A percentile compares a stretch with the other conserved stretches of the same genome.
Evolutionary conservation across 1,284 basidiomycete species (phyloP).

Genomic region (Rhodotorula mucilaginosa): DNA sequence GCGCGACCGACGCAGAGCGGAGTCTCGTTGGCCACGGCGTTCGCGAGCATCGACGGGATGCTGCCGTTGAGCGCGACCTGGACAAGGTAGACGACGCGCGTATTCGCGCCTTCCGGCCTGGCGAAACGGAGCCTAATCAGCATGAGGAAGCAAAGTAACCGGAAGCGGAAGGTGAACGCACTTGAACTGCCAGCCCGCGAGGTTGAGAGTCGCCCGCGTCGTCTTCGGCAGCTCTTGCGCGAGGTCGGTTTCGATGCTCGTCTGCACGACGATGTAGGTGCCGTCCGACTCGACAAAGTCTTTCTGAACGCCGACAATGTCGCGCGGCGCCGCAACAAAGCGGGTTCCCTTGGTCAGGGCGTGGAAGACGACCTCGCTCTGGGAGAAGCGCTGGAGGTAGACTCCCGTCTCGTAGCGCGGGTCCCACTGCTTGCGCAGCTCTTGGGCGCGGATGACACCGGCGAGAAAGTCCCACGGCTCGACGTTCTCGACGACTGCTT

Average conservation of each 20-base stretch:
- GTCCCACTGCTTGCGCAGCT: conserved; percentile 35
- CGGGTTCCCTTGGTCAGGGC: conserved; percentile 30
- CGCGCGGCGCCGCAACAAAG: conserved; percentile 33
- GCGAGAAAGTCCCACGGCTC: conserved; percentile 31
- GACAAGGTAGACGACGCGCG: conserved; percentile 22
- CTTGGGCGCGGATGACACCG: conserved; percentile 27
- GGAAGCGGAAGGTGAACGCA: background rate
- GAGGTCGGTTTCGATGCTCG: conserved; percentile 13
- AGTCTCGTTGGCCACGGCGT: conserved; percentile 15
- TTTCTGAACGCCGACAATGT: conserved; percentile 31
- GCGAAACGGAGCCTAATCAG: background rate
- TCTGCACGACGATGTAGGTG: conserved; percentile 29
- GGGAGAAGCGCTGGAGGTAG: conserved; percentile 23
- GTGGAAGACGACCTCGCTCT: conserved; percentile 23
- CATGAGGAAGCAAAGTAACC: background rate
- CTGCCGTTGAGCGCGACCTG: conserved; percentile 21
- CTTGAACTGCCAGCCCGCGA: conserved; percentile 31
- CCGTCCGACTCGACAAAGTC: conserved; percentile 20
- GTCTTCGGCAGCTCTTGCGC: conserved; percentile 32
- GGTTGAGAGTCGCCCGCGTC: conserved; percentile 29
- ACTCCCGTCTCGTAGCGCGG: conserved; percentile 24
- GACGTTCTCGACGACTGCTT: conserved; percentile 13
- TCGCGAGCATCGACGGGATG: conserved; percentile 16
- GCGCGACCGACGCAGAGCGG: conserved; percentile 21
- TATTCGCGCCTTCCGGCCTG: conserved; percentile 6